Conservation (phyloP, 169 alveolate genomes). For the Eimeria maxima region DNA sequence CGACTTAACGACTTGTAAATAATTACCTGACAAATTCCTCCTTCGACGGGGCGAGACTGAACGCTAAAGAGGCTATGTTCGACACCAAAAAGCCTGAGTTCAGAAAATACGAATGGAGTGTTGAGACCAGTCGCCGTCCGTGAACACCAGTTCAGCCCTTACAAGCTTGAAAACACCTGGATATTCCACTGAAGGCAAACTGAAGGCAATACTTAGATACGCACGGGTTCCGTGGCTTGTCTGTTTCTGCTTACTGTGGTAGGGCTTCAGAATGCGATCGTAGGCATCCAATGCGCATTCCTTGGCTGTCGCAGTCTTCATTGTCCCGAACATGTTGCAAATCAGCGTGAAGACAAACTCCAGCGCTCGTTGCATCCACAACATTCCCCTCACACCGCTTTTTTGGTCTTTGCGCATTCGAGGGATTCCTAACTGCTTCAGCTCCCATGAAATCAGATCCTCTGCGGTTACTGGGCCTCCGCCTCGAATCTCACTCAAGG, state of each 20-base stretch:
- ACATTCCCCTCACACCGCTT: conserved; percentile 81
- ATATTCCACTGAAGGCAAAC: background rate
- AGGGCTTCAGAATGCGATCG: conserved; percentile 78
- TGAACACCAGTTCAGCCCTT: background rate
- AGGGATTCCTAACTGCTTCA: conserved; percentile 62
- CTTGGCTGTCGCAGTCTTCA: conserved; percentile 73
- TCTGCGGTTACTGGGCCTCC: conserved; percentile 77
- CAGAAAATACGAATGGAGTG: background rate
- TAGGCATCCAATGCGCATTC: conserved; percentile 82
- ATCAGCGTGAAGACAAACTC: conserved; percentile 80
- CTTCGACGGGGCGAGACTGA: conserved; percentile 81
- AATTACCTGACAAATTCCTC: conserved; percentile 76
- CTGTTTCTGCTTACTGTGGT: conserved; percentile 80
- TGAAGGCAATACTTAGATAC: background rate
- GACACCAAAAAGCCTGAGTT: conserved; percentile 84
- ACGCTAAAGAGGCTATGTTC: conserved; percentile 81
- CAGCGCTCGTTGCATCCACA: conserved; percentile 85
- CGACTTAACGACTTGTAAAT: background rate
- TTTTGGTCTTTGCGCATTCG: conserved; percentile 78
- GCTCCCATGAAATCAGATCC: conserved; percentile 52
- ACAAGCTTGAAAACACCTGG: background rate
- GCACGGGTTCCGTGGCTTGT: too few relatives aligned
- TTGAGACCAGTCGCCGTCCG: background rate
- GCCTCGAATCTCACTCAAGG: conserved; percentile 41
- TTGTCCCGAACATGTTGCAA: conserved; percentile 68